Conservation (phyloP, 2,329 filamentous ascomycete species). For the Alternaria conjuncta region DNA sequence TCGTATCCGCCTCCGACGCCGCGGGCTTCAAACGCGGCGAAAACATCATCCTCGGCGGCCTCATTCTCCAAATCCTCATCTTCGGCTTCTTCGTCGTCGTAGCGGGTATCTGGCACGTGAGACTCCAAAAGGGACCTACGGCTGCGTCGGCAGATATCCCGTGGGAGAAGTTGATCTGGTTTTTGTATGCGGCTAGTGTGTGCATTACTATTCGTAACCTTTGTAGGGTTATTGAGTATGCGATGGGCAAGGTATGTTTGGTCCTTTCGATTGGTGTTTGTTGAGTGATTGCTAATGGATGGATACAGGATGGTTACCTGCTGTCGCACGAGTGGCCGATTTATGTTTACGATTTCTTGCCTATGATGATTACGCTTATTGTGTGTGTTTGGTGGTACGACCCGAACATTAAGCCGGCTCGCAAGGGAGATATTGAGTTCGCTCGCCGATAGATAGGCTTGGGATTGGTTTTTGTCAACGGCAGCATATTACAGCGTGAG, state of each 20-base stretch:
- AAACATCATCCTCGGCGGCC: slow-evolving; percentile 62
- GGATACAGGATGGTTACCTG: slow-evolving; percentile 31
- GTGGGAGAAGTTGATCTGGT: slow-evolving; percentile 45
- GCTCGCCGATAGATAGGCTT: not conserved
- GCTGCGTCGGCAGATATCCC: slow-evolving; percentile 31
- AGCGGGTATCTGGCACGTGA: slow-evolving; percentile 57
- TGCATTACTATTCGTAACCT: slow-evolving; percentile 57
- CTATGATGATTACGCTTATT: slow-evolving; percentile 32
- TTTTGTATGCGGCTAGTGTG: slow-evolving; percentile 48
- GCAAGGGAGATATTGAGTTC: slow-evolving; percentile 30
- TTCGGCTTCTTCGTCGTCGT: slow-evolving; percentile 63
- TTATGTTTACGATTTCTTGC: slow-evolving; percentile 37
- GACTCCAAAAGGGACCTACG: slow-evolving; percentile 46
- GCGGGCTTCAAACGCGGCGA: slow-evolving; percentile 50
- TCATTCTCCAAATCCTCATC: slow-evolving; percentile 64
- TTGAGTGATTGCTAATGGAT: slow-evolving; percentile 8
- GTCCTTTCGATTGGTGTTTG: not conserved
- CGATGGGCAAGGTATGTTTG: slow-evolving; percentile 31
- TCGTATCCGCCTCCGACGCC: slow-evolving; percentile 37
- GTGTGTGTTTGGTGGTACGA: slow-evolving; percentile 37
- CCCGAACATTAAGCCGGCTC: slow-evolving; percentile 30
- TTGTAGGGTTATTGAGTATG: slow-evolving; percentile 58
- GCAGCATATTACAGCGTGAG: not conserved
- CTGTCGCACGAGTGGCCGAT: slow-evolving; percentile 34
- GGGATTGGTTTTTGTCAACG: too few relatives aligned